Percentiles rank a stretch among this genome's conserved stretches.
Evolutionary conservation across 2,329 filamentous ascomycete genomes (phyloP).

Genomic region (Penicillium italicum): DNA sequence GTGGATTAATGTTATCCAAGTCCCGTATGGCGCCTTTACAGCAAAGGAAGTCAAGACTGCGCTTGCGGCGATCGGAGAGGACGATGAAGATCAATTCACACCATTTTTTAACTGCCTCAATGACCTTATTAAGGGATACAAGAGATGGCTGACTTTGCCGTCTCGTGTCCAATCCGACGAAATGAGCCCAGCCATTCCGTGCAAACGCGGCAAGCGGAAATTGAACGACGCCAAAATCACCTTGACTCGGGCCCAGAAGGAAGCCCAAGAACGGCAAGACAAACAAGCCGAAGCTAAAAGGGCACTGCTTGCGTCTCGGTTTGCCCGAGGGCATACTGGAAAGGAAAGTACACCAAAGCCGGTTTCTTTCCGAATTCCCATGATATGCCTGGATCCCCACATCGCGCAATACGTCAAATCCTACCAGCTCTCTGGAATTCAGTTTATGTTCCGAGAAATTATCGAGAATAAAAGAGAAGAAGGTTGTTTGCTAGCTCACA

Average conservation of each 20-base stretch:
- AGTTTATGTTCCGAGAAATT: constrained; percentile 85
- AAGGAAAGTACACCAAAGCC: constrained; percentile 24
- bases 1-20: not conserved
- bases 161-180: not conserved
- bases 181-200: not conserved
- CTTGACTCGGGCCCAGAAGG: constrained; percentile 42
- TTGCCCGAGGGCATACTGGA: too few species aligned
- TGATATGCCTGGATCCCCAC: constrained; percentile 55
- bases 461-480: constrained; percentile 60
- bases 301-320: too few species aligned
- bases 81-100: not conserved
- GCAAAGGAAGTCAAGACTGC: not conserved
- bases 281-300: constrained; percentile 40
- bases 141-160: not conserved
- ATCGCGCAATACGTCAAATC: constrained; percentile 65
- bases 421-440: constrained; percentile 77
- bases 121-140: not conserved
- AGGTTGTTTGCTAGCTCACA: constrained; percentile 80
- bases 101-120: not conserved
- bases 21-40: not conserved
- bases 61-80: not conserved
- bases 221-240: not conserved
- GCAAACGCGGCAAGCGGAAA: not conserved
- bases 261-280: constrained; percentile 52
- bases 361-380: constrained; percentile 45